A percentile compares a stretch with the other conserved stretches of the same genome.
Conservation (phyloP, 805 yeast species). For the Cyberlindnera galapagoensis region DNA sequence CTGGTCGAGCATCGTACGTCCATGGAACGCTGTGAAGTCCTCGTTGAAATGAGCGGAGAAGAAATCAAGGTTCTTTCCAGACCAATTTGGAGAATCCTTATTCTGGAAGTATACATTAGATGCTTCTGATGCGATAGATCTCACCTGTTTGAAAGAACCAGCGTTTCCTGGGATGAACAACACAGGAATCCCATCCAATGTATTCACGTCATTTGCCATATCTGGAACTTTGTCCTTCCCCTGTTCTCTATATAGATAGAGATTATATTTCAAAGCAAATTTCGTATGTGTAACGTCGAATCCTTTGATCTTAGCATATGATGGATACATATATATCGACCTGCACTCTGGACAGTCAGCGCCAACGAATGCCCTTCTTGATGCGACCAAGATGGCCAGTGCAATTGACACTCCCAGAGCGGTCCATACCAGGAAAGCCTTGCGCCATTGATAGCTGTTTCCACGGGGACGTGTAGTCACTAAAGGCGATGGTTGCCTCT, state of each 20-base stretch:
- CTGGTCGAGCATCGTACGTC: conserved; percentile 87
- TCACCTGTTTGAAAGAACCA: conserved; percentile 82
- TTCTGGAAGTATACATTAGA: conserved; percentile 43
- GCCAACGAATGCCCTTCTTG: conserved; percentile 22
- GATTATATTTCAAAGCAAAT: conserved; percentile 75
- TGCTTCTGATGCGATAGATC: conserved; percentile 86
- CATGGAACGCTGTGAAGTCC: conserved; percentile 94
- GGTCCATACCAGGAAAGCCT: conserved; percentile 1
- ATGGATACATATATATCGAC: conserved; percentile 74
- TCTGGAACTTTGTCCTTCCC: conserved; percentile 40
- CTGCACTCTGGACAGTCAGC: conserved; percentile 53
- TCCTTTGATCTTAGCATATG: conserved; percentile 67
- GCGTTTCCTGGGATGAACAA: conserved; percentile 97
- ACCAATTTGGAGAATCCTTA: conserved; percentile 12
- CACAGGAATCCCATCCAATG: conserved; percentile 69
- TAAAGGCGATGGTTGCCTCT: too few relatives aligned
- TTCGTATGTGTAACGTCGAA: conserved; percentile 66
- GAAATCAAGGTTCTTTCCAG: conserved; percentile 59
- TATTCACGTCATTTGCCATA: conserved; percentile 26
- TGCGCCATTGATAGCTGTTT: too few relatives aligned
- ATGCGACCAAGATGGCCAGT: neutral
- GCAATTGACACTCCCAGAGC: neutral
- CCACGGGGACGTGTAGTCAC: too few relatives aligned
- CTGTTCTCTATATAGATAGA: conserved; percentile 83
- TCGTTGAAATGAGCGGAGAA: conserved; percentile 93